phyloP scores from a whole-genome alignment of 345 rosid species.

The Carallia pectinifolia region DNA sequence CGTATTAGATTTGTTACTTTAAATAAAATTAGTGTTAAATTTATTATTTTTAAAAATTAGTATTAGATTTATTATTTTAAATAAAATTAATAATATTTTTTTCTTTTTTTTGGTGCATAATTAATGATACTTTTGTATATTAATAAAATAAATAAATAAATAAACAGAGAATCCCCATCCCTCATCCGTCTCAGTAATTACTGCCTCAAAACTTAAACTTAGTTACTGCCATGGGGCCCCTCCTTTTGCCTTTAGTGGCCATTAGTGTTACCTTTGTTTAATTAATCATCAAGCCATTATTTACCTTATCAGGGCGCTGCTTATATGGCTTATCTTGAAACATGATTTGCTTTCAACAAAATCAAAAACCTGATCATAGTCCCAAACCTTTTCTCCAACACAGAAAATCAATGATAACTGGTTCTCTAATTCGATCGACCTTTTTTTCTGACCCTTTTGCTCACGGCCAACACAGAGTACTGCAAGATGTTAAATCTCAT shows the following conservation, averaged over 20 bases:
- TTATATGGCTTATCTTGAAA: too few species aligned
- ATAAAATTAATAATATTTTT: too few species aligned
- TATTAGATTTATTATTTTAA: too few species aligned
- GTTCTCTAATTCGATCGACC: neutral
- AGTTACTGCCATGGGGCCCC: constrained; percentile 17
- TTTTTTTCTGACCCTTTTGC: neutral
- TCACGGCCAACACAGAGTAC: neutral
- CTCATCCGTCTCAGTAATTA: neutral
- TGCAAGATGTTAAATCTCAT: neutral
- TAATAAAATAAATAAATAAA: constrained; percentile 19
- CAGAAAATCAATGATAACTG: too few species aligned
- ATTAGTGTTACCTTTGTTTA: constrained; percentile 14
- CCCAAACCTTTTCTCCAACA: too few species aligned
- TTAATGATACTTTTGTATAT: too few species aligned
- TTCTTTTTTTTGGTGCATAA: too few species aligned
- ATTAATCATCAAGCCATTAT: constrained; percentile 16
- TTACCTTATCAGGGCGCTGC: neutral
- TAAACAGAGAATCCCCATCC: constrained; percentile 12
- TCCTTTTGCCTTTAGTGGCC: constrained; percentile 18
- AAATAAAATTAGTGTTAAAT: too few species aligned
- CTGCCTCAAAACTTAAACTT: constrained; percentile 10
- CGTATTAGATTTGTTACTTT: too few species aligned
- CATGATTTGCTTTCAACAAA: constrained; percentile 2
- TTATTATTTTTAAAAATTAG: too few species aligned
- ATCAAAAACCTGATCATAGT: constrained; percentile 6